These are phyloP conservation scores for Solanum medicagineum DNA, from an alignment of 257 asterid species.

Conservation along the genomic window DNA sequence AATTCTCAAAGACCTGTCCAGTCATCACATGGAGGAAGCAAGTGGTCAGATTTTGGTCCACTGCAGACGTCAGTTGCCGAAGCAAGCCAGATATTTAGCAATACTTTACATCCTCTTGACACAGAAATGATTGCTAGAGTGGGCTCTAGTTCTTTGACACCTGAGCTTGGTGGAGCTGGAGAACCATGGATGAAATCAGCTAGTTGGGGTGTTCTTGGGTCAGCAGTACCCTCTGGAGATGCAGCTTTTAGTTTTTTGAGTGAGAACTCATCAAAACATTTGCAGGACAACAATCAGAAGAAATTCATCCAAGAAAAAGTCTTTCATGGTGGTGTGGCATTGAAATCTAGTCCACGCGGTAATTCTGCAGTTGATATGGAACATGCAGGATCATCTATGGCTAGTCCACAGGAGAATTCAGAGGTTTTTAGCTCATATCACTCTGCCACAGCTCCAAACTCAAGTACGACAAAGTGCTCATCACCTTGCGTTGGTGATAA, in stretches of 20 bases:
- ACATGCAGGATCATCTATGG: constrained; percentile 23
- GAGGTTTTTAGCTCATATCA: constrained; percentile 30
- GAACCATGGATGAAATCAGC: constrained; percentile 22
- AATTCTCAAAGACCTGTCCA: constrained; percentile 27
- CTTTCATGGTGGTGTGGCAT: constrained; percentile 20
- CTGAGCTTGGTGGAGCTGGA: constrained; percentile 25
- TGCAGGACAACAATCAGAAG: constrained; percentile 22
- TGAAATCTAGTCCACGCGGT: constrained; percentile 37
- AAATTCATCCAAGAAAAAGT: constrained; percentile 30
- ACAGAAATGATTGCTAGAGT: constrained; percentile 16
- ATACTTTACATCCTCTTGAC: constrained; percentile 30
- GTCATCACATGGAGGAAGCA: constrained; percentile 30
- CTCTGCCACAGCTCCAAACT: constrained; percentile 21
- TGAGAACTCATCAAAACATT: constrained; percentile 24
- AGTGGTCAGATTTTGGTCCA: constrained; percentile 21
- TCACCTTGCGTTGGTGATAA: constrained; percentile 13
- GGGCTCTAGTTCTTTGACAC: constrained; percentile 20
- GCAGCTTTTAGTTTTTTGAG: constrained; percentile 11
- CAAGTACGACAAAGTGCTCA: constrained; percentile 19
- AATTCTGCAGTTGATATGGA: constrained; percentile 30
- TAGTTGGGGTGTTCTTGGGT: constrained; percentile 41
- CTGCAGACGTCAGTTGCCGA: constrained; percentile 26
- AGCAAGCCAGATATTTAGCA: constrained; percentile 24
- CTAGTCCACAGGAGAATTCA: constrained; percentile 21
- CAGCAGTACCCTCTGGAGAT: constrained; percentile 34